Evolutionary conservation across 352 stramenopile genomes (phyloP), one percentile per base, ranked within the genome.

Genomic region (Pythium insidiosum): DNA sequence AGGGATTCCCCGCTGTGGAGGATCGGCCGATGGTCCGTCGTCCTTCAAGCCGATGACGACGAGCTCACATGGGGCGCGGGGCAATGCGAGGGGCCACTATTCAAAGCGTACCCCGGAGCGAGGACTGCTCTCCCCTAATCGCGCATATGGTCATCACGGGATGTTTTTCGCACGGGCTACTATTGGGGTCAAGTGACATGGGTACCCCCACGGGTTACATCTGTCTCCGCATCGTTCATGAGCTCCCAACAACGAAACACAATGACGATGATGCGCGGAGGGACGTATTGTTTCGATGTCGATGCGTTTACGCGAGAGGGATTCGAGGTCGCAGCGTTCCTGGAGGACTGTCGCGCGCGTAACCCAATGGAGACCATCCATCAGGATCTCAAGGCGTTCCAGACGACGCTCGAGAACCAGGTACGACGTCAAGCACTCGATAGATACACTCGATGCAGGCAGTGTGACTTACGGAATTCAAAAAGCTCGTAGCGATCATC

Each of bases 341-440:
- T 94, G 26, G 78, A 92, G 60, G 75, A 83, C 28, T 92, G 76
- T 38, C 70, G 79, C 24, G 57, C 71, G 28, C 74, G 62, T 20
- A 84, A 63, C 47, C 75, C 79, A 20, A 90, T 94, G 76, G 82
- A 88, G 49, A 88, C 74, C 2, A 79, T 94, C 38, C 72, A 92
- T 42, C 68, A 86, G 47, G 82, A 94, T 51, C 68, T 94, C 22
- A 75, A 83, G 56, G 68, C 73, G 29, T 89, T 94, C 56, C 81
- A 90, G 63, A 85, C 72, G 25, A 66, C 78, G 52, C 68, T 94
- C 6, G 82, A 94, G 61, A 94, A 90, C 56, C 82, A 94, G 66
- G 72, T 79, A 25, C 15, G 35, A 16, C 16, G 1, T 13, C 18
- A 30, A 5, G 5, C 12, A 41, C 12, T n/a, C n/a, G n/a, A n/a